Evolutionary conservation across 192 early-diverging fungal genomes (phyloP), one percentile per base, ranked within the genome.

Genomic region (Funneliformis geosporum): DNA sequence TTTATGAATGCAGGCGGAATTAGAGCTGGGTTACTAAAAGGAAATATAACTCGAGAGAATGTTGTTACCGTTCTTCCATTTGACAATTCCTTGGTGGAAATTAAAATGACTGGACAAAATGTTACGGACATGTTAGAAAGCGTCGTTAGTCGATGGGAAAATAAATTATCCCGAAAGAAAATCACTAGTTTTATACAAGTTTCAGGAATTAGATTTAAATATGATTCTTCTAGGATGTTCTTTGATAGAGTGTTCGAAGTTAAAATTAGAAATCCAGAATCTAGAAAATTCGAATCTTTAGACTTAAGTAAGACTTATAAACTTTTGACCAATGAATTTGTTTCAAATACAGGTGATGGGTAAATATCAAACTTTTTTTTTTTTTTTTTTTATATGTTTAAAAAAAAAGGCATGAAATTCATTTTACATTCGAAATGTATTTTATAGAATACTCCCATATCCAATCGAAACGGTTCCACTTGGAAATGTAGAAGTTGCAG

Each of bases 1-100:
- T 80, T 93, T 39, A 79, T 91, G 33, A 90, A 92, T 83, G 82
- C 89, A 28, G 94, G 92, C 25, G 83, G 91, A 27, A 83, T 95
- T 62, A 89, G 93, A 28, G 83, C 85, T 8, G 84, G 82, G 0
- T n/a, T 93, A 12, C 82, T 85, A 21, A 27, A 43, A 12, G 92
- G 92, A 55, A 81, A 86, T 6, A 70, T 95, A 70, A 89, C 90
- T 1, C 77, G 87, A 39, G 89, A 89, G 76, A 80, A 84, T 64
- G 76, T 94, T 70, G 73, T 92, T 67, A 86, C 83, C 6, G 82
- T 89, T 0, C 84, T 93, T 9, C 93, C 94, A 11, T 94, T 91
- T 61, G 90, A 87, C n/a, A 92, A 92, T 79, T 44, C 76, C 2
- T 38, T 93, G 27, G 84, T 85, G 5, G 80, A 85, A 21, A 82